Base-by-base conservation (phyloP, 495 filamentous ascomycete genomes). In the Neurospora africana region DNA sequence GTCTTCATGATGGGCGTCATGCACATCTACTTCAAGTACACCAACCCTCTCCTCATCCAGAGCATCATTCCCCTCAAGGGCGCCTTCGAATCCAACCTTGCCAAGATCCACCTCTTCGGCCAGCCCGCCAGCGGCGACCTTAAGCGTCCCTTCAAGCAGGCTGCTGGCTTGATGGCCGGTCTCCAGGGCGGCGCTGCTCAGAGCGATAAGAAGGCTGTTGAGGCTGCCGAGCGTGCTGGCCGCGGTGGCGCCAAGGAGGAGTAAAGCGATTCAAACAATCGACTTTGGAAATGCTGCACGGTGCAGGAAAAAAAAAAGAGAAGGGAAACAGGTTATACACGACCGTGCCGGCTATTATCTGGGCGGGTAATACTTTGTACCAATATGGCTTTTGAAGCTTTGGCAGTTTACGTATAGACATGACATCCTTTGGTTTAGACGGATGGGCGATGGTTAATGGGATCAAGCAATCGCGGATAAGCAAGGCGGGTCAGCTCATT, bases 11-110 rank as follows among this genome's bases (percentile, higher is more conserved):
- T 98, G 95, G 88, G 83, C 74, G 90, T 97, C 79, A 98, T 99
- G 95, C 95, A 98, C 85, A 73, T 98, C 75, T 98, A 98, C 89
- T 90, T 99, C 86, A 92, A 97, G 83, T 98, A 97, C 91, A 97
- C 94, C 84, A 99, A 98, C 89, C 95, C 95, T 40, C 92, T 99
- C 43, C 84, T 98, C 79, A 96, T 99, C 87, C 95, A 99, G 88
- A 94, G 91, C 79, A 97, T 99, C 87, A 95, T 99, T 80, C 95
- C 95, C 38, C 86, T 98, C 79, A 99, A 99, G 90, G 86, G 91
- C 77, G 95, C 93, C 13, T 87, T 98, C 83, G 95, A 99, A 85
- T 85, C 91, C 82, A 98, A 97, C 85, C 84, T 97, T 78, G 88
- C 93, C 82, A 97, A 98, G 90, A 95, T 99, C 79, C 91, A 98